Evolutionary conservation across 2,329 filamentous ascomycete species (phyloP).

Genomic region (Fulvia fulva): DNA sequence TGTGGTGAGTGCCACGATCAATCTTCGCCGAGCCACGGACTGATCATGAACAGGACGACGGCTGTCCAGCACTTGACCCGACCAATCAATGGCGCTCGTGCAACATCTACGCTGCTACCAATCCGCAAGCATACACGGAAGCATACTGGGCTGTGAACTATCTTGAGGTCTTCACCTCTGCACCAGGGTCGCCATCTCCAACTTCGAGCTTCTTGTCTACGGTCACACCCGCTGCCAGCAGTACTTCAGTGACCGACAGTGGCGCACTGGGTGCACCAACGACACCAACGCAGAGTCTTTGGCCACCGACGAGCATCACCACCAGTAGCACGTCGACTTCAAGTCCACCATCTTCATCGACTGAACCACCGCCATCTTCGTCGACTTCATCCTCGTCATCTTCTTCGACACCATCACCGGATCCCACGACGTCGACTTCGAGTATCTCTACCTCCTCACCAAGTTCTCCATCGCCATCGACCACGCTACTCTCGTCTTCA

Average conservation of each 20-base stretch:
- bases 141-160: conserved; percentile 41
- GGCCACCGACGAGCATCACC: neutral
- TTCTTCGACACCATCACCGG: neutral
- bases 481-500: neutral
- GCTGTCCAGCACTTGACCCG: conserved; percentile 25
- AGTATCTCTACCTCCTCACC: neutral
- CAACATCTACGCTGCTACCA: conserved; percentile 31
- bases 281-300: neutral
- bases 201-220: conserved; percentile 1
- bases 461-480: neutral
- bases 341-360: neutral
- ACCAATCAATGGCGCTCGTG: conserved; percentile 32
- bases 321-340: neutral
- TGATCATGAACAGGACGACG: conserved; percentile 5
- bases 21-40: too few species aligned
- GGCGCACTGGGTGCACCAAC: neutral
- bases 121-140: conserved; percentile 32
- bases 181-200: conserved; percentile 1
- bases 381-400: neutral
- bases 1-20: neutral
- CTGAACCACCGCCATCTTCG: neutral
- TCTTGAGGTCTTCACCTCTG: conserved; percentile 28
- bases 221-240: conserved; percentile 2
- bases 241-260: neutral
- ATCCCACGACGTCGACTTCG: too few species aligned